phyloP scores from a whole-genome alignment of 495 filamentous ascomycete species.

The Podospora sp. region DNA sequence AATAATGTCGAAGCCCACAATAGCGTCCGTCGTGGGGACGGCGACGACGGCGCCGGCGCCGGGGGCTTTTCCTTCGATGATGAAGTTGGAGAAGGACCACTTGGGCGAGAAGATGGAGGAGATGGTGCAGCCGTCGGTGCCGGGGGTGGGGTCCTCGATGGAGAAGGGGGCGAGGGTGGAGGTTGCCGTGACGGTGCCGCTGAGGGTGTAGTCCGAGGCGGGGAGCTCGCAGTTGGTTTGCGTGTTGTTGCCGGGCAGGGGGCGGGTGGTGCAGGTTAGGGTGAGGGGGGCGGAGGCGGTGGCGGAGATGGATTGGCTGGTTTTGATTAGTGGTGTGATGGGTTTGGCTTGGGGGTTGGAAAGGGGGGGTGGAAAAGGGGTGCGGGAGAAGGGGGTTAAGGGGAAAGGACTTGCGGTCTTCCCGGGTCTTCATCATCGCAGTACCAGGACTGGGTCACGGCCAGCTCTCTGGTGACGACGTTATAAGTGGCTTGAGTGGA shows the following conservation, averaged over 20 bases:
- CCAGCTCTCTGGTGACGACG: slow-evolving; percentile 18
- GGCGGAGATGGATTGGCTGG: slow-evolving; percentile 26
- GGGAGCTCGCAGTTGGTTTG: slow-evolving; percentile 6
- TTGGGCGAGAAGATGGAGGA: slow-evolving; percentile 30
- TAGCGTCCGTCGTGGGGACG: neutral
- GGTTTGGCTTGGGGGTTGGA: too few relatives aligned
- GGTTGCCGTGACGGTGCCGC: slow-evolving; percentile 19
- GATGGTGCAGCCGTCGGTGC: slow-evolving; percentile 35
- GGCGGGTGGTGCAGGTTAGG: slow-evolving; percentile 8
- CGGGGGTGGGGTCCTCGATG: slow-evolving; percentile 28
- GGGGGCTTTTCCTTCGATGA: slow-evolving; percentile 11
- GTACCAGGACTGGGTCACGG: slow-evolving; percentile 37
- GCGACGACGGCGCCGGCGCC: neutral
- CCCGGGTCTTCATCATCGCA: slow-evolving; percentile 34
- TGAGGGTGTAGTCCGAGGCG: neutral
- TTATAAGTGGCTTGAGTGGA: slow-evolving; percentile 28
- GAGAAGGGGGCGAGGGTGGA: slow-evolving; percentile 30
- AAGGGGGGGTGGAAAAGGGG: neutral
- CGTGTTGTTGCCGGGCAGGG: neutral
- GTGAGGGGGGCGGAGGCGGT: slow-evolving; percentile 18
- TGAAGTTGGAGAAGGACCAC: slow-evolving; percentile 33
- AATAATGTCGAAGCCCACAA: slow-evolving; percentile 32
- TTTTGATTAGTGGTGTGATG: neutral
- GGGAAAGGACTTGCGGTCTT: slow-evolving; percentile 33
- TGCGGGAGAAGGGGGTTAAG: neutral